phyloP scores from a whole-genome alignment of 2,329 filamentous ascomycete genomes.

The Botrytis fragariae region DNA sequence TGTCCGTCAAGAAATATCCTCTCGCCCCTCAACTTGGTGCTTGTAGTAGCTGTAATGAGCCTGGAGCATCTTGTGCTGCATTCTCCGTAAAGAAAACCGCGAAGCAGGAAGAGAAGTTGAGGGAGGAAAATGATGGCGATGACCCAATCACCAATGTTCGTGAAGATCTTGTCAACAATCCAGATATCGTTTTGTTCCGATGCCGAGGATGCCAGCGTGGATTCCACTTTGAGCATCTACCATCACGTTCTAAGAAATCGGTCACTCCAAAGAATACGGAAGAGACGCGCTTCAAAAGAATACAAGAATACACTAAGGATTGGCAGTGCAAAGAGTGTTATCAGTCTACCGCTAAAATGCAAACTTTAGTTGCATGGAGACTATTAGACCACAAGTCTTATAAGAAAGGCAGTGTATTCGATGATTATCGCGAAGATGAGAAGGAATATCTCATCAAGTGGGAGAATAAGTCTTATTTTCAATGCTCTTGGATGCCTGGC shows the following conservation, averaged over 20 bases:
- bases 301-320: constrained; percentile 68
- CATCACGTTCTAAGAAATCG: constrained; percentile 41
- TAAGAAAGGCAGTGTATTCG: constrained; percentile 49
- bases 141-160: constrained; percentile 72
- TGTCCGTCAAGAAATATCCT: constrained; percentile 64
- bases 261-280: constrained; percentile 43
- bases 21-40: constrained; percentile 66
- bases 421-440: constrained; percentile 66
- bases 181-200: constrained; percentile 75
- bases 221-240: constrained; percentile 84
- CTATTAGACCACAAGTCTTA: constrained; percentile 60
- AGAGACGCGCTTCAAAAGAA: constrained; percentile 57
- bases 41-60: constrained; percentile 67
- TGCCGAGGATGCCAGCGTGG: constrained; percentile 73
- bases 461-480: constrained; percentile 75
- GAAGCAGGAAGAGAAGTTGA: constrained; percentile 78
- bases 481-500: constrained; percentile 83
- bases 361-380: constrained; percentile 84
- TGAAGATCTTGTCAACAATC: constrained; percentile 67
- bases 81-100: constrained; percentile 72
- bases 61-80: constrained; percentile 68
- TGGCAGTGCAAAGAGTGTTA: constrained; percentile 82
- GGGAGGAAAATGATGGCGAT: constrained; percentile 72
- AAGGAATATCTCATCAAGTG: constrained; percentile 94
- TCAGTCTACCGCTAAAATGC: constrained; percentile 63